Base-by-base conservation (phyloP, 768 basidiomycete genomes). In the Cytidiella melzeri region DNA sequence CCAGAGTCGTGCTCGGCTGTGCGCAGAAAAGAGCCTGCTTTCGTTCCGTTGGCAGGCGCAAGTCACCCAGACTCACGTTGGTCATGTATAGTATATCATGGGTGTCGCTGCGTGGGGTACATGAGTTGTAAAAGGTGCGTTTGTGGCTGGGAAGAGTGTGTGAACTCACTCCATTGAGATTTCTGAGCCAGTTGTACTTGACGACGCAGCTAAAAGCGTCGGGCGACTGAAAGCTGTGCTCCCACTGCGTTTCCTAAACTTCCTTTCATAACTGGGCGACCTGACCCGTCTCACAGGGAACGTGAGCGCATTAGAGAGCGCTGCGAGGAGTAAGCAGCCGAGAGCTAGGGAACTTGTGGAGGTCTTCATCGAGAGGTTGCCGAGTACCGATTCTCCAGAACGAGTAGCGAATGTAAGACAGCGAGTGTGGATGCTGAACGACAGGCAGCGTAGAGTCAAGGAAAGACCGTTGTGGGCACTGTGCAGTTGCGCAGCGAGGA, bases 81-180 rank as follows among this genome's bases (percentile, higher is more conserved):
- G 81, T 76, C 49, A 89, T 75, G 57, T 92, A 92, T 51, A 92
- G 73, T 64, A 92, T 62, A 67, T 92, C 90, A 53, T 82, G 77
- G 23, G 81, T 76, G 54, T 84, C 79, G 58, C 87, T 91, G 51
- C 21, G 50, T 48, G 45, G 44, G 26, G 36, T 30, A 19, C 19
- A 19, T 19, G 40, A n/a, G 21, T 6, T 20, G 5, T 37, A 3
- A 27, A 19, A 10, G 5, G 2, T 30, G n/a, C n/a, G 26, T 15
- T 15, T 34, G n/a, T n/a, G n/a, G n/a, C n/a, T n/a, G n/a, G n/a
- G n/a, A n/a, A n/a, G n/a, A n/a, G n/a, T n/a, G n/a, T n/a, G n/a
- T n/a, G 30, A 7, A 34, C 30, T 34, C 30, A 34, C 30, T 7
- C 7, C 30, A 34, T 7, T 15, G 30, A 34, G 15, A 34, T 15